phyloP scores from a whole-genome alignment of 169 alveolate species.

The Plasmodium gallinaceum region DNA sequence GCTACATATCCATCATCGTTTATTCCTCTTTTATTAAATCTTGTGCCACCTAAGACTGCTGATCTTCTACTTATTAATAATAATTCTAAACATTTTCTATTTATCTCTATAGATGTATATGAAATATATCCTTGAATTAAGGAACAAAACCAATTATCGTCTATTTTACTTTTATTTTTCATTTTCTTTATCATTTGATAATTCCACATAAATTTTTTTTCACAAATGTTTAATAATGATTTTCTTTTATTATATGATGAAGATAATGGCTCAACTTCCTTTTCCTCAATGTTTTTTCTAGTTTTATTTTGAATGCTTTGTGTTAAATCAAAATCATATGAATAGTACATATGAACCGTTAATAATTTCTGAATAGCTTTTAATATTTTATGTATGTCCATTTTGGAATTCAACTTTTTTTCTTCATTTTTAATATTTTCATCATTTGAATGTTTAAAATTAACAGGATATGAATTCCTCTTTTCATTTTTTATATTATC shows the following conservation, averaged over 20 bases:
- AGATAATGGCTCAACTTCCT: slow-evolving; percentile 38
- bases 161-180: slow-evolving; percentile 59
- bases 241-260: not conserved
- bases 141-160: slow-evolving; percentile 72
- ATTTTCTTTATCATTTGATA: slow-evolving; percentile 70
- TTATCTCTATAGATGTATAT: slow-evolving; percentile 77
- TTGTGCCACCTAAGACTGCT: slow-evolving; percentile 94
- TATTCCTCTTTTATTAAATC: slow-evolving; percentile 96
- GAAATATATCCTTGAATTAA: slow-evolving; percentile 86
- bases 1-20: slow-evolving; percentile 92
- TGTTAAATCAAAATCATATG: slow-evolving; percentile 72
- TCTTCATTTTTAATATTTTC: slow-evolving; percentile 33
- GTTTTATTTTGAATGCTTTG: slow-evolving; percentile 63
- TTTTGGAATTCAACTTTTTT: slow-evolving; percentile 33
- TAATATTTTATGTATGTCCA: slow-evolving; percentile 64
- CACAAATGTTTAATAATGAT: slow-evolving; percentile 40
- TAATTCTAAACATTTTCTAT: slow-evolving; percentile 78
- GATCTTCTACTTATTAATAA: slow-evolving; percentile 94
- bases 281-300: slow-evolving; percentile 51
- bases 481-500: slow-evolving; percentile 11
- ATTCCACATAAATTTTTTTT: slow-evolving; percentile 68
- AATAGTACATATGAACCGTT: slow-evolving; percentile 60
- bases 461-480: slow-evolving; percentile 19
- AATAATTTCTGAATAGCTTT: slow-evolving; percentile 56
- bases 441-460: slow-evolving; percentile 30